Conservation (phyloP, 192 early-diverging fungal species). For the Backusella liffmaniae region DNA sequence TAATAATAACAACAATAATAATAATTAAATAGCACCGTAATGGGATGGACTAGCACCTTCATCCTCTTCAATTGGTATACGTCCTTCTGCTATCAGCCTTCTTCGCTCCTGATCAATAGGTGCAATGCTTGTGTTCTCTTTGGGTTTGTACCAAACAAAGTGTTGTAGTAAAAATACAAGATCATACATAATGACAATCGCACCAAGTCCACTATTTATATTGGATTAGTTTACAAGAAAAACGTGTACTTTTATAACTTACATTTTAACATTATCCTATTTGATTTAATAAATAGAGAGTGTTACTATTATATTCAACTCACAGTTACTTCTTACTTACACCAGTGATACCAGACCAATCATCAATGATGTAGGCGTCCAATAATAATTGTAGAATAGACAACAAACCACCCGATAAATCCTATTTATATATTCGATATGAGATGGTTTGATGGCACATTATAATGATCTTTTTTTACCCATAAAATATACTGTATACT, state of each 20-base stretch:
- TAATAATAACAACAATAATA: not conserved
- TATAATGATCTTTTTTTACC: conserved; percentile 4
- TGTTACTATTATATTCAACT: not conserved
- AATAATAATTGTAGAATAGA: conserved; percentile 75
- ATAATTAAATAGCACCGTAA: not conserved
- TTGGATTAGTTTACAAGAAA: not conserved
- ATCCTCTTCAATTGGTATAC: not conserved
- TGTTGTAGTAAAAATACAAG: conserved; percentile 78
- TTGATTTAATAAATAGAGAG: not conserved
- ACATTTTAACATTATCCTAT: conserved; percentile 56
- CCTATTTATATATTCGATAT: conserved; percentile 29
- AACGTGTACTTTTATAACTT: not conserved
- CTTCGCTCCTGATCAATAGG: not conserved
- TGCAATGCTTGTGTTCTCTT: not conserved
- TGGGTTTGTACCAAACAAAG: conserved; percentile 61
- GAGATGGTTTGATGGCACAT: not conserved
- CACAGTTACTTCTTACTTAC: conserved; percentile 12
- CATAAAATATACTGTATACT: conserved; percentile 81
- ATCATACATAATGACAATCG: conserved; percentile 78
- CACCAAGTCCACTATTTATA: conserved; percentile 58
- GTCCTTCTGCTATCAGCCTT: not conserved
- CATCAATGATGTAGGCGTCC: conserved; percentile 58
- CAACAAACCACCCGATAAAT: conserved; percentile 76
- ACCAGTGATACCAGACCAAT: conserved; percentile 57
- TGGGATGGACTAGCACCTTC: not conserved